Conservation (phyloP, 2,329 filamentous ascomycete species). For the Cucurbitaria berberidis region DNA sequence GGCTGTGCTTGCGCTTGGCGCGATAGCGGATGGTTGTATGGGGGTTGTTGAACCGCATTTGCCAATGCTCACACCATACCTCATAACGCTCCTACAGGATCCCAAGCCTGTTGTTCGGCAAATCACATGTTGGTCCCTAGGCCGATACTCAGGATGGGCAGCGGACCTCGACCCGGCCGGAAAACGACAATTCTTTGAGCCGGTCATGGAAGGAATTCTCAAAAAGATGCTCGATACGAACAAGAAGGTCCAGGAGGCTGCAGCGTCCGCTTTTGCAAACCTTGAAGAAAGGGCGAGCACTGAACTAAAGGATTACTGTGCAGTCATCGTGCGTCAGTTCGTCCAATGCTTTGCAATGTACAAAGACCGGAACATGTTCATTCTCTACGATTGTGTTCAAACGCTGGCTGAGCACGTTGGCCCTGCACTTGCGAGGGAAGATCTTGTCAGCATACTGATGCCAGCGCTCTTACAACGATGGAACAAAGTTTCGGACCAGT, state of each 20-base stretch:
- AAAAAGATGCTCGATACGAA: constrained; percentile 95
- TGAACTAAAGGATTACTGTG: constrained; percentile 81
- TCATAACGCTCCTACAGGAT: constrained; percentile 85
- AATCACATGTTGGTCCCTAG: constrained; percentile 97
- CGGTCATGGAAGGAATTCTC: constrained; percentile 96
- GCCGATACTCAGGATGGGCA: constrained; percentile 92
- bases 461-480: constrained; percentile 88
- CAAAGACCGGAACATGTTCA: constrained; percentile 99
- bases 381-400: constrained; percentile 97
- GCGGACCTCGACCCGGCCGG: constrained; percentile 73
- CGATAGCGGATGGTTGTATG: constrained; percentile 94
- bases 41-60: constrained; percentile 87
- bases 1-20: constrained; percentile 90
- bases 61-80: constrained; percentile 86
- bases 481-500: constrained; percentile 85
- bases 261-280: constrained; percentile 93
- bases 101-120: constrained; percentile 88
- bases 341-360: constrained; percentile 91
- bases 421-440: constrained; percentile 76
- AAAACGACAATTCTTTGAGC: constrained; percentile 82
- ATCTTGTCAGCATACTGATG: constrained; percentile 88
- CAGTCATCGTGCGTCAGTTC: constrained; percentile 89
- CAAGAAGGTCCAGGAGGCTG: constrained; percentile 97
- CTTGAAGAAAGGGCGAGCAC: constrained; percentile 91
- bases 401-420: constrained; percentile 93